Evolutionary conservation across 345 rosid species (phyloP), one percentile per base, ranked within the genome.

Genomic region (Pseudoturritis turrita): DNA sequence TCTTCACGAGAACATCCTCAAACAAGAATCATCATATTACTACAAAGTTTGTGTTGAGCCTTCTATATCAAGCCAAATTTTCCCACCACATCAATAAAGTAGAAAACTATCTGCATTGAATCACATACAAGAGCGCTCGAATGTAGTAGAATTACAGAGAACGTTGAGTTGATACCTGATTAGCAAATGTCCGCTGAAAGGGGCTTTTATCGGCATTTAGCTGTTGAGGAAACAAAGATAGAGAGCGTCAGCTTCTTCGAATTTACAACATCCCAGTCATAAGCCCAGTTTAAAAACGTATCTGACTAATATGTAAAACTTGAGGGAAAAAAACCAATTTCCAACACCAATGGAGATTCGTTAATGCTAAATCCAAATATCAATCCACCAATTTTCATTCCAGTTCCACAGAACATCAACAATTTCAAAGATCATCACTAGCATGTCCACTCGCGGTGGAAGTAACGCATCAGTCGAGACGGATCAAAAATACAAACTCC

Each of bases 141-240:
- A 19, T 47, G 3, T 25, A 22, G 6, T 10, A 19, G 12, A 57
- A 4, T 26, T 52, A 59, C 35, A 55, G 18, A 58, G 49, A 63
- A 65, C 17, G 33, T 39, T 45, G 47, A 62, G 43, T 56, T 53
- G 23, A 43, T 84, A 93, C 98, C 98, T 94, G 98, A 73, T 85
- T 88, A 72, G 88, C 97, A 83, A 94, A 94, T 57, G 96, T 89
- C 65, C 98, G 79, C 65, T 94, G 98, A 65, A 91, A 94, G 35
- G 97, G 98, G 71, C 96, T 94, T 80, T 89, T 94, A 75, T 89
- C 96, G 12, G 79, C 87, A 83, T 91, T 94, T 40, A 94, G 81
- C 98, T 94, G 95, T 80, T 76, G 78, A 26, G 5, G 22, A 78
- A 62, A 54, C 68, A 40, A 77, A 66, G 37, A 65, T n/a, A 35